Base-by-base conservation (phyloP, 2,329 filamentous ascomycete species). In the Exophiala dermatitidis region DNA sequence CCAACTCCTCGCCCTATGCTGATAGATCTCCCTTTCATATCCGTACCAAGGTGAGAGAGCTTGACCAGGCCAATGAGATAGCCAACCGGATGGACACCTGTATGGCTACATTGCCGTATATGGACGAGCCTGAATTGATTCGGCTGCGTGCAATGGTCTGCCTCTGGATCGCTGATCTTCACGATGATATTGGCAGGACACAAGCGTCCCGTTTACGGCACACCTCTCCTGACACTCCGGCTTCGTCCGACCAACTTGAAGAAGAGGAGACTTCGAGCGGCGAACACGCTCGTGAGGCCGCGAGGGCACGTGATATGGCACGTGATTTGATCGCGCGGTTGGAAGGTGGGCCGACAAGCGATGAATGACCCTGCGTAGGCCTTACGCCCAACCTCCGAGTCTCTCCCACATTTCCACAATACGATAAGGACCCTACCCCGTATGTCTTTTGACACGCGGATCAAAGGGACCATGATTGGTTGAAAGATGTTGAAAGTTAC, bases 151-250 rank as follows among this genome's bases (percentile, higher is more conserved):
- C 80, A 5, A 88, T 89, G 78, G 71, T 90, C 4, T 80, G 82
- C 0, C 72, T 93, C 10, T 95, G 88, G 76, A 74, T 88, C 10
- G 85, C 78, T 4, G 88, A 95, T 66, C 70, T 95, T 36, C 45
- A 59, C 32, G 54, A 57, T 28, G 50, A 50, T 7, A 38, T 46
- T 37, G 19, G 19, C 19, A 19, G 19, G 19, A 19, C 19, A 19
- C 19, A 19, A 19, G 19, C 19, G 19, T 19, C 19, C 19, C 19
- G 19, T 19, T 19, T 19, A 19, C 19, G 19, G 19, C 19, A 19
- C 19, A 19, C 19, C 19, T 19, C 19, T 45, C 26, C 10, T 10
- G n/a, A 31, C 19, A 19, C 5, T 32, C 46, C 34, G 10, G 30
- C n/a, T 30, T 9, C 32, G 4, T 12, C 42, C 19, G 3, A 10